These are phyloP conservation scores for Penicillium coffeae DNA, from an alignment of 495 filamentous ascomycete genomes.

Conservation along the genomic window DNA sequence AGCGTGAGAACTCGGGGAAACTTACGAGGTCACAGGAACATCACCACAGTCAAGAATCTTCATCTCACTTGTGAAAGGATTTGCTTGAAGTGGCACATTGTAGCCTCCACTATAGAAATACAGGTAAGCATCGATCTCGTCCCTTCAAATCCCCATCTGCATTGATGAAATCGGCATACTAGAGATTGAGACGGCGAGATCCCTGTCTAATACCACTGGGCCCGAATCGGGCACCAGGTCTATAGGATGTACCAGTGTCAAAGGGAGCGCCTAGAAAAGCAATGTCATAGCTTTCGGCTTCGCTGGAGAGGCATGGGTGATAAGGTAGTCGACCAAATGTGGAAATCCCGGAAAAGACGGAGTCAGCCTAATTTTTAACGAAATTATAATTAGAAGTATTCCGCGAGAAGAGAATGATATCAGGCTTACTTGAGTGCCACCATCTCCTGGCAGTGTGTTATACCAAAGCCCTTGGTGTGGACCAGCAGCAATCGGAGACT, in stretches of 20 bases:
- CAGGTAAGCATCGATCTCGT: constrained; percentile 56
- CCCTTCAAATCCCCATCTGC: neutral
- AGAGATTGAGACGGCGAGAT: constrained; percentile 65
- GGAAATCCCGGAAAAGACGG: constrained; percentile 67
- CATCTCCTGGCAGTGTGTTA: constrained; percentile 63
- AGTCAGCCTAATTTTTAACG: constrained; percentile 58
- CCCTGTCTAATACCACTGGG: constrained; percentile 79
- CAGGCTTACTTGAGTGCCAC: constrained; percentile 55
- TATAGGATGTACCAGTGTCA: constrained; percentile 68
- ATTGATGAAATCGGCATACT: constrained; percentile 42
- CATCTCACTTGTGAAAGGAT: constrained; percentile 63
- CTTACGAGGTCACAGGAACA: constrained; percentile 64
- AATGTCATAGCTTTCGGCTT: constrained; percentile 72
- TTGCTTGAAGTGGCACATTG: constrained; percentile 56
- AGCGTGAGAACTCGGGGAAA: neutral
- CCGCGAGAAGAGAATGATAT: neutral
- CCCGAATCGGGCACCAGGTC: constrained; percentile 81
- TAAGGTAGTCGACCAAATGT: constrained; percentile 79
- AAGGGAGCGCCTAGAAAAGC: constrained; percentile 71
- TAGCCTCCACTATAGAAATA: constrained; percentile 56
- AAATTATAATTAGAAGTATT: too few relatives aligned
- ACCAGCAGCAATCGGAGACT: constrained; percentile 49
- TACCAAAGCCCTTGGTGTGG: constrained; percentile 61
- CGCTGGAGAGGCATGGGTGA: constrained; percentile 69
- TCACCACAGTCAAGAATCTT: constrained; percentile 74